Evolutionary conservation across 805 yeast species (phyloP).

Genomic region (Saccharomycopsis guyanensis): DNA sequence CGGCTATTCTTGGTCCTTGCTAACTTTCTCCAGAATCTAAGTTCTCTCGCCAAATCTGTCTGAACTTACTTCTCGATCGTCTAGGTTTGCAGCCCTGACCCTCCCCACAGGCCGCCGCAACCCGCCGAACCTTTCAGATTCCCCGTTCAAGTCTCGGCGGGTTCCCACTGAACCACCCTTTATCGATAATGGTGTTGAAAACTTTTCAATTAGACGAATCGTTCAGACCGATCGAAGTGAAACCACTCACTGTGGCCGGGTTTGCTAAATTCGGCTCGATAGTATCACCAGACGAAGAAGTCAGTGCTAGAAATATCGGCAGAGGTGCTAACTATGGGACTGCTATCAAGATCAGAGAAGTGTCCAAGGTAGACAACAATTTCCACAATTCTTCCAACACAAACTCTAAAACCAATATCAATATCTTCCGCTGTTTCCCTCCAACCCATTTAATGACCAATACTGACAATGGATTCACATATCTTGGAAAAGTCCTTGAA

Average conservation of each 20-base stretch:
- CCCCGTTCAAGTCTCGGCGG: too few species aligned
- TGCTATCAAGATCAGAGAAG: conserved; percentile 68
- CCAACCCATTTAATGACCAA: conserved; percentile 50
- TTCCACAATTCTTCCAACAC: conserved; percentile 31
- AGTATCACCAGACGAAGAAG: conserved; percentile 20
- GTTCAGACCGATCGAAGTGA: conserved; percentile 6
- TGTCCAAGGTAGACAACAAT: conserved; percentile 56
- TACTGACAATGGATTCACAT: conserved; percentile 24
- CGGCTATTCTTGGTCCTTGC: too few species aligned
- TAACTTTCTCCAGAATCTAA: too few species aligned
- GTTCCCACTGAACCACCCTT: too few species aligned
- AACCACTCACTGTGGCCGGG: conserved; percentile 9
- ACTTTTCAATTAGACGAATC: conserved; percentile 9
- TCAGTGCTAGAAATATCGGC: background rate
- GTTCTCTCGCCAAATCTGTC: too few species aligned
- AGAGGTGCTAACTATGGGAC: conserved; percentile 86
- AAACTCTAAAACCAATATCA: conserved; percentile 56
- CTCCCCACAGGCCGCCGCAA: too few species aligned
- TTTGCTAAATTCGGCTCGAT: conserved; percentile 19
- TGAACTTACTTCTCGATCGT: too few species aligned
- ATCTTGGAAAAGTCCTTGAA: conserved; percentile 65
- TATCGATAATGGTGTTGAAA: conserved; percentile 15
- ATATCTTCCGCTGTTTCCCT: conserved; percentile 74
- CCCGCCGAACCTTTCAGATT: too few species aligned
- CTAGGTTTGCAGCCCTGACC: too few species aligned